These are phyloP conservation scores for Jackrogersella multiformis DNA, from an alignment of 495 filamentous ascomycete species.

Conservation along the genomic window DNA sequence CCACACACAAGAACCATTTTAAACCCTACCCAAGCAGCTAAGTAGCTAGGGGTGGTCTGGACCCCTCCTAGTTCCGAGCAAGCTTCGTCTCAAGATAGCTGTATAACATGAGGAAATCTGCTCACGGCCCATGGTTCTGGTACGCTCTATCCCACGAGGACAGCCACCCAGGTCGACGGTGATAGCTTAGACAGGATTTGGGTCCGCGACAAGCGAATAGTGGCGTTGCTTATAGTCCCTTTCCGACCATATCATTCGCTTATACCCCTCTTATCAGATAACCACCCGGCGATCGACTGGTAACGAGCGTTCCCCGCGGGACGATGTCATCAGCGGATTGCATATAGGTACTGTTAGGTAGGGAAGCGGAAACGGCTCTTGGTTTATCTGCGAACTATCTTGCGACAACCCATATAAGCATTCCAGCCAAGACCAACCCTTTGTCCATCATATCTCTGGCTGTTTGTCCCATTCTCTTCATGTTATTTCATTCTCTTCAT, in stretches of 20 bases:
- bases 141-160: slow-evolving; percentile 36
- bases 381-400: slow-evolving; percentile 45
- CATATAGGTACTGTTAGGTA: slow-evolving; percentile 37
- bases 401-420: slow-evolving; percentile 39
- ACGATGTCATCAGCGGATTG: slow-evolving; percentile 43
- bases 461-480: slow-evolving; percentile 16
- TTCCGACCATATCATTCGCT: slow-evolving; percentile 37
- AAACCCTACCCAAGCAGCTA: slow-evolving; percentile 15
- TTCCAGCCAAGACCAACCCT: slow-evolving; percentile 35
- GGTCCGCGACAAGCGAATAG: slow-evolving; percentile 32
- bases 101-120: slow-evolving; percentile 33
- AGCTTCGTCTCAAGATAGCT: slow-evolving; percentile 29
- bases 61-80: slow-evolving; percentile 36
- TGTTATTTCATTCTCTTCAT: slow-evolving; percentile 10
- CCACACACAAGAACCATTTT: slow-evolving; percentile 39
- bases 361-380: slow-evolving; percentile 41
- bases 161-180: slow-evolving; percentile 24
- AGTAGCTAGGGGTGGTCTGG: slow-evolving; percentile 27
- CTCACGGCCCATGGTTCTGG: slow-evolving; percentile 36
- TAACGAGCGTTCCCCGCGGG: slow-evolving; percentile 39
- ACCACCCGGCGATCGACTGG: slow-evolving; percentile 43
- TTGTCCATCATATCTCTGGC: slow-evolving; percentile 31
- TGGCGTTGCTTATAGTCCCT: slow-evolving; percentile 32
- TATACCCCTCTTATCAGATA: slow-evolving; percentile 42
- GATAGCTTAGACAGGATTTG: slow-evolving; percentile 30